Conservation (phyloP, 2,329 filamentous ascomycete genomes). For the Plectosphaerella sp. region DNA sequence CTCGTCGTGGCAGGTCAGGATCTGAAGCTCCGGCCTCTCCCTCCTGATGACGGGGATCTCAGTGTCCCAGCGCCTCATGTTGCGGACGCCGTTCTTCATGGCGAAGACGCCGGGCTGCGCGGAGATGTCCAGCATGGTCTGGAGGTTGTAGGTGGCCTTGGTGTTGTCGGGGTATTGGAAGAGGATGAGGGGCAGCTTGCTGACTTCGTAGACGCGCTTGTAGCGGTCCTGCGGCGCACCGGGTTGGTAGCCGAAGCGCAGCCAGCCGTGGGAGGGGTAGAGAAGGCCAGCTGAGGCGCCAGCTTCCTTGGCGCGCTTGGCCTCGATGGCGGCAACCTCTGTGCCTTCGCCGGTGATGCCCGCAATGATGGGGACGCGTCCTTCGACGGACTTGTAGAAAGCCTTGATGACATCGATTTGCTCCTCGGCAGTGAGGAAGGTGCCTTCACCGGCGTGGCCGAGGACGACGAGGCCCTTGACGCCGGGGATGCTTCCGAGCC, state of each 20-base stretch:
- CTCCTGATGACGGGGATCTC: conserved; percentile 48
- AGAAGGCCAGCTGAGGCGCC: conserved; percentile 45
- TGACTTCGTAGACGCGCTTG: conserved; percentile 43
- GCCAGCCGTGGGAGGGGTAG: conserved; percentile 49
- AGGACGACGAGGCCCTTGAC: conserved; percentile 49
- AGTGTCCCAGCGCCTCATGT: conserved; percentile 53
- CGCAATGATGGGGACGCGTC: conserved; percentile 45
- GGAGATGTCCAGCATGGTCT: conserved; percentile 48
- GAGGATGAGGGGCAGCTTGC: conserved; percentile 43
- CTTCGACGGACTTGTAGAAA: conserved; percentile 46
- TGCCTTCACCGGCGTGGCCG: conserved; percentile 50
- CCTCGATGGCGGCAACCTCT: conserved; percentile 46
- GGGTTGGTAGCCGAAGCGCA: conserved; percentile 49
- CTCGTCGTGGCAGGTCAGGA: conserved; percentile 48
- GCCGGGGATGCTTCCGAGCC: conserved; percentile 45
- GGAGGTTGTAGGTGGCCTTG: conserved; percentile 45
- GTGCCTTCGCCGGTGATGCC: conserved; percentile 50
- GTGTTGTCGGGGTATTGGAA: conserved; percentile 52
- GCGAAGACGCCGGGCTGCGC: conserved; percentile 48
- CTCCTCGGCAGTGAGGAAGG: conserved; percentile 45
- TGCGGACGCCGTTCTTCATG: conserved; percentile 53
- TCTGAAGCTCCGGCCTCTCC: conserved; percentile 42
- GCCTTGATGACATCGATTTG: conserved; percentile 45
- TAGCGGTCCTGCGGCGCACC: conserved; percentile 49
- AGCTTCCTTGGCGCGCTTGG: conserved; percentile 43